Percentiles rank a stretch among this genome's conserved stretches.
Evolutionary conservation across 345 rosid species (phyloP).

Genomic region (Combretum micranthum): DNA sequence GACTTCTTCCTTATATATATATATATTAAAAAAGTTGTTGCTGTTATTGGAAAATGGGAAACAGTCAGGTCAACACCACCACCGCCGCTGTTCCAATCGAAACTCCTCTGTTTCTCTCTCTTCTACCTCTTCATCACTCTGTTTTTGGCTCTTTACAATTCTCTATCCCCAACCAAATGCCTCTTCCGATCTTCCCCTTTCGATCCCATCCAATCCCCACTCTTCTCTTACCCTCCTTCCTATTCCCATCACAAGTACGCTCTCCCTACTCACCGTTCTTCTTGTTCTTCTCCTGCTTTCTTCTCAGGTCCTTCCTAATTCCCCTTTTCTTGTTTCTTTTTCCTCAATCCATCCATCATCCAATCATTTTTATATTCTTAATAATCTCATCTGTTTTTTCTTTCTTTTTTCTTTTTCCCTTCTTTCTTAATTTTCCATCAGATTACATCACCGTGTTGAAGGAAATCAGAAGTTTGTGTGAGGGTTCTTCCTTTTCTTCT

Average conservation of each 20-base stretch:
- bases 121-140: conserved; percentile 56
- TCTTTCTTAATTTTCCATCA: conserved; percentile 5
- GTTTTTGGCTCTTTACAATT: conserved; percentile 41
- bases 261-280: conserved; percentile 53
- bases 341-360: not conserved
- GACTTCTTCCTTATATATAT: no score
- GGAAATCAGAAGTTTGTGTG: conserved; percentile 42
- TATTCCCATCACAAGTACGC: conserved; percentile 88
- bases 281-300: conserved; percentile 60
- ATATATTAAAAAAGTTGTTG: no score
- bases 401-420: not conserved
- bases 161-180: conserved; percentile 46
- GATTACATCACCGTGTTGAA: conserved; percentile 51
- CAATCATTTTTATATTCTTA: not conserved
- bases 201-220: conserved; percentile 54
- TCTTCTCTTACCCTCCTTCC: conserved; percentile 69
- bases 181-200: conserved; percentile 68
- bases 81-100: conserved; percentile 60
- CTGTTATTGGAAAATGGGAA: no score
- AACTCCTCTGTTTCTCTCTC: conserved; percentile 73
- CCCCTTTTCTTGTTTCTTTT: no score
- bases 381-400: not conserved
- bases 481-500: conserved; percentile 20
- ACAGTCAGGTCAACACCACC: conserved; percentile 2
- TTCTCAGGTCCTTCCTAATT: conserved; percentile 44